A percentile compares a stretch with the other conserved stretches of the same genome.
phyloP scores from a whole-genome alignment of 805 yeast genomes.

The Candida ulmi region DNA sequence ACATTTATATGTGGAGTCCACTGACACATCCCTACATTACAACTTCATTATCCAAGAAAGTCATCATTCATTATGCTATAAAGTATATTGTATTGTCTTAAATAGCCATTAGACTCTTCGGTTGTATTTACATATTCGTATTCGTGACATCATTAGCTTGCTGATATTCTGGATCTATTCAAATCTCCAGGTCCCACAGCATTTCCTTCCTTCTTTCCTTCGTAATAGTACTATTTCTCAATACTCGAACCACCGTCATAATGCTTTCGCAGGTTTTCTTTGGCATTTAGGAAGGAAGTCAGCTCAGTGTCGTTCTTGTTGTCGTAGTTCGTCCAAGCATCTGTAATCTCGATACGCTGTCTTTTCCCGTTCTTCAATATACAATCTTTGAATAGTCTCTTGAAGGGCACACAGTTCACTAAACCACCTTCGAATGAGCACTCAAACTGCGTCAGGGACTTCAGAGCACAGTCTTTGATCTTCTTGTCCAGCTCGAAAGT shows the following conservation, averaged over 20 bases:
- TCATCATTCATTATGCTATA: no score
- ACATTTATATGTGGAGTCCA: no score
- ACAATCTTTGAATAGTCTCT: constrained; percentile 40
- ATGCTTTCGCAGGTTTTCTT: neutral
- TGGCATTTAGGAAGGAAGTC: neutral
- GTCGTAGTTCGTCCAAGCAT: constrained; percentile 23
- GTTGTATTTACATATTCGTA: no score
- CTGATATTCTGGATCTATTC: no score
- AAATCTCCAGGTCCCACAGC: no score
- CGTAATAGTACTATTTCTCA: neutral
- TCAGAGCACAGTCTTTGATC: constrained; percentile 26
- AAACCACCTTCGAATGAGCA: constrained; percentile 40
- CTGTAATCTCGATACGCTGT: constrained; percentile 33
- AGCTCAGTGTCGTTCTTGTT: constrained; percentile 18
- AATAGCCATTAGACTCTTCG: no score
- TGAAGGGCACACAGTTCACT: constrained; percentile 43
- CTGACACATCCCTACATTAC: no score
- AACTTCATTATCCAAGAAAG: no score
- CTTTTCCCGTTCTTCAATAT: constrained; percentile 21
- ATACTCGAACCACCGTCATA: neutral
- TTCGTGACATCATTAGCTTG: no score
- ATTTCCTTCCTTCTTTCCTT: no score
- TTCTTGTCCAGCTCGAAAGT: constrained; percentile 15
- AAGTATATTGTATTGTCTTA: no score
- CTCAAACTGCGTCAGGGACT: constrained; percentile 39